Evolutionary conservation across 192 early-diverging fungal species (phyloP).

Genomic region (Linderina pennispora): DNA sequence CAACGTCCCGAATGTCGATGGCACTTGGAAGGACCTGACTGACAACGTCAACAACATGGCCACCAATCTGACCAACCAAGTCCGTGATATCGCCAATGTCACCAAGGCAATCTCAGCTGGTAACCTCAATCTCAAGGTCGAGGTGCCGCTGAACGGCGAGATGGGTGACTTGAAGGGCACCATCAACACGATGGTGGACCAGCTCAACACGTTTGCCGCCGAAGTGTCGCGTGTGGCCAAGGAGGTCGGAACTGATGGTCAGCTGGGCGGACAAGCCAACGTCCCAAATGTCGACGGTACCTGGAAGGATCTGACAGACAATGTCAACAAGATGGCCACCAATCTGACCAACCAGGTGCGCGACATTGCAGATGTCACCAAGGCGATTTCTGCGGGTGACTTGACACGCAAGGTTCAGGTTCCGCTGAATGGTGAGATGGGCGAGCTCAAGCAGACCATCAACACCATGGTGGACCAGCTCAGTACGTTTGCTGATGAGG

Average conservation of each 20-base stretch:
- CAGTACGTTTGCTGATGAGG: conserved; percentile 48
- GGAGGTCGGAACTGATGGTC: conserved; percentile 61
- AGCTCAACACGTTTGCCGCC: conserved; percentile 49
- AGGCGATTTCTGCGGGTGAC: conserved; percentile 50
- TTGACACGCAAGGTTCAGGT: conserved; percentile 43
- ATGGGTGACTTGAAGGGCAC: conserved; percentile 53
- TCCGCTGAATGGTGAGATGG: conserved; percentile 50
- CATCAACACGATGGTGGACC: conserved; percentile 60
- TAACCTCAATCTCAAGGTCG: conserved; percentile 48
- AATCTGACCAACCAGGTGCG: conserved; percentile 57
- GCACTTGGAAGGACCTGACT: conserved; percentile 51
- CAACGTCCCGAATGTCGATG: conserved; percentile 43
- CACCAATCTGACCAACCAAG: conserved; percentile 54
- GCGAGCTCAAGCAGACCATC: conserved; percentile 48
- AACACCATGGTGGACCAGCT: conserved; percentile 55
- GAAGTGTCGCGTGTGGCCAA: conserved; percentile 59
- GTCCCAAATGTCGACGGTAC: conserved; percentile 54
- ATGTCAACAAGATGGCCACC: conserved; percentile 58
- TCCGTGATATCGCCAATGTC: conserved; percentile 52
- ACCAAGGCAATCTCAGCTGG: conserved; percentile 55
- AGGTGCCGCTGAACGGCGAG: conserved; percentile 51
- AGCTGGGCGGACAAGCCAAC: conserved; percentile 56
- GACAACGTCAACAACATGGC: conserved; percentile 59
- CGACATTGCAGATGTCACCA: conserved; percentile 48
- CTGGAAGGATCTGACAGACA: conserved; percentile 58